Base-by-base conservation (phyloP, 2,329 filamentous ascomycete species). In the Eutypa lata region DNA sequence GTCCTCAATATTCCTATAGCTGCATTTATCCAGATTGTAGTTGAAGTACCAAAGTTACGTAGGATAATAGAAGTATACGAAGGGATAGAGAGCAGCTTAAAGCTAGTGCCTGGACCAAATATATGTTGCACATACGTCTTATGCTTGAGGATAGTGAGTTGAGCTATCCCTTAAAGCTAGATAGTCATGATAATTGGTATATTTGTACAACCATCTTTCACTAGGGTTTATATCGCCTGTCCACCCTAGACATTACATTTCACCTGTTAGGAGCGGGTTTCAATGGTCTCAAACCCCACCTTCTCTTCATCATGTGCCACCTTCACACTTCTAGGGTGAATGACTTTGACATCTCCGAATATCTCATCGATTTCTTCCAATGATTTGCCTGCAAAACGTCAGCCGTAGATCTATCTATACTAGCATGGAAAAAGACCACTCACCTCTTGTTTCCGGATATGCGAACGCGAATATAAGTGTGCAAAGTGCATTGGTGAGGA, bases 281-380 rank as follows among this genome's bases (percentile, higher is more conserved):
- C 31, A 7, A 8, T 14, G 7, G 14, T 14, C 14, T 35, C 31
- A 14, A 35, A 35, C 7, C 31, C 31, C 31, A 14, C 31, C 31
- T 35, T 35, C 47, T 53, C 51, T 31, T 56, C 54, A n/a, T 51
- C 54, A 18, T 49, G 46, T 8, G 22, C 8, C 1, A 50, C 33
- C 43, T 57, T 56, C 2, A 26, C 26, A 26, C 28, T 38, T 3
- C 28, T 42, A 13, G 18, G 33, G 24, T 51, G 53, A 14, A 53
- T 37, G 16, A 53, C 35, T 45, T 68, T 64, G 46, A 73, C 65
- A 31, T 73, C 71, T 1, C 70, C 71, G 44, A 73, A 73, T 7
- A 73, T 69, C 26, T 73, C 70, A 14, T 70, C 71, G 22, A 73
- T 72, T 48, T 73, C 66, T 49, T 73, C 71, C 0, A 73, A 58